Conservation (phyloP, 306 rosid genomes). For the Cicer bijugum region DNA sequence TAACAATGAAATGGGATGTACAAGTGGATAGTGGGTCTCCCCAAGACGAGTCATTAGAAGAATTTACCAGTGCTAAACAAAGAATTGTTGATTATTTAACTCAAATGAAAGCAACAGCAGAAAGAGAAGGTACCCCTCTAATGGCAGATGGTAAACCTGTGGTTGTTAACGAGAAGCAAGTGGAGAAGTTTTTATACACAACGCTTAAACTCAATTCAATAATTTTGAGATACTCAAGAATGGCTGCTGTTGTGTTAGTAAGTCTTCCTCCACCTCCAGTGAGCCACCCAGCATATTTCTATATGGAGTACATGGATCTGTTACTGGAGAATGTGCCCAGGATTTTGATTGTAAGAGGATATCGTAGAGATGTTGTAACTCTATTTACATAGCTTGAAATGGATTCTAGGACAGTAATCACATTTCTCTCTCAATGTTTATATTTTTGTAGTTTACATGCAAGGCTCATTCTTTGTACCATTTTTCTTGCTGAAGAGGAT, state of each 20-base stretch:
- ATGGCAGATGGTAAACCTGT: slow-evolving; percentile 91
- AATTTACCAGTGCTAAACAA: slow-evolving; percentile 64
- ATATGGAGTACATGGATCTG: slow-evolving; percentile 98
- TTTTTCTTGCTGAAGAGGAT: slow-evolving; percentile 51
- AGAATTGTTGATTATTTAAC: slow-evolving; percentile 71
- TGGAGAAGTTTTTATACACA: slow-evolving; percentile 88
- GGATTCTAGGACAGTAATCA: slow-evolving; percentile 53
- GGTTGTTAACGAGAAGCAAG: slow-evolving; percentile 82
- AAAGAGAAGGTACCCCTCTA: slow-evolving; percentile 66
- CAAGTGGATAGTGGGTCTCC: slow-evolving; percentile 67
- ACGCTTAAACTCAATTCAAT: slow-evolving; percentile 85
- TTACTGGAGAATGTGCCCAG: slow-evolving; percentile 94
- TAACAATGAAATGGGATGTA: slow-evolving; percentile 85
- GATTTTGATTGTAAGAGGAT: slow-evolving; percentile 96
- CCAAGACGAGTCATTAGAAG: slow-evolving; percentile 82
- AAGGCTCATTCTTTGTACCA: slow-evolving; percentile 64
- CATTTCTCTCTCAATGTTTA: slow-evolving; percentile 44
- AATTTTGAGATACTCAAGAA: slow-evolving; percentile 89
- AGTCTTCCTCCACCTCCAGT: slow-evolving; percentile 96
- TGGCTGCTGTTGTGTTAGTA: slow-evolving; percentile 97
- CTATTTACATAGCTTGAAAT: slow-evolving; percentile 71
- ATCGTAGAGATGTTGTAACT: slow-evolving; percentile 93
- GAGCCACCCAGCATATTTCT: slow-evolving; percentile 86
- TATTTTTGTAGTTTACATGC: slow-evolving; percentile 58
- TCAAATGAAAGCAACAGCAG: slow-evolving; percentile 63